These are phyloP conservation scores for Fonsecaea multimorphosa DNA, from an alignment of 2,329 filamentous ascomycete genomes.

Conservation along the genomic window DNA sequence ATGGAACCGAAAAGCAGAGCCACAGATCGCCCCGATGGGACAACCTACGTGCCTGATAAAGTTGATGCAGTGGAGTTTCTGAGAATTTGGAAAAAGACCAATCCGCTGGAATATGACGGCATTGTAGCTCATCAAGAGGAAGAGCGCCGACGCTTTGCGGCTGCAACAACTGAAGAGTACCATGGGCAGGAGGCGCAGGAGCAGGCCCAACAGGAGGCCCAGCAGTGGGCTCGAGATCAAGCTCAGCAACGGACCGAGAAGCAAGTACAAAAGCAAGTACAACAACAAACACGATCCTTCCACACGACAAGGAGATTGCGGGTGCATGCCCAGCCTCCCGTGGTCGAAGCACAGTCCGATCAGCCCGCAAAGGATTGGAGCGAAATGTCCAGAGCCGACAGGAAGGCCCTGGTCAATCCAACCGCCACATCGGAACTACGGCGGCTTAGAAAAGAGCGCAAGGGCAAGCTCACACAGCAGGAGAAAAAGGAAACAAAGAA, in stretches of 20 bases:
- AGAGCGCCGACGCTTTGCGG: slow-evolving; percentile 5
- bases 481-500: slow-evolving; percentile 13
- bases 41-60: slow-evolving; percentile 19
- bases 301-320: slow-evolving; percentile 7
- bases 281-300: slow-evolving; percentile 14
- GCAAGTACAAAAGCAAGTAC: not conserved
- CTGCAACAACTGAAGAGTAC: slow-evolving; percentile 6
- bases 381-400: slow-evolving; percentile 10
- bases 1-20: slow-evolving; percentile 44
- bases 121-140: slow-evolving; percentile 22
- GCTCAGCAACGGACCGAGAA: not conserved
- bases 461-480: slow-evolving; percentile 1
- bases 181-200: not conserved
- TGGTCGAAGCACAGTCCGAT: not conserved
- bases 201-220: not conserved
- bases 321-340: not conserved
- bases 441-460: slow-evolving; percentile 1
- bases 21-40: slow-evolving; percentile 20
- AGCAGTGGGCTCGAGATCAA: not conserved
- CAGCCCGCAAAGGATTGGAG: slow-evolving; percentile 2
- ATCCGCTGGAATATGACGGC: slow-evolving; percentile 28
- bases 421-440: slow-evolving; percentile 11
- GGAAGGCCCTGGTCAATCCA: slow-evolving; percentile 12
- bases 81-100: slow-evolving; percentile 29
- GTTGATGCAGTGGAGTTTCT: slow-evolving; percentile 30